phyloP scores from a whole-genome alignment of 805 yeast species.

The Nakazawaea sp. region DNA sequence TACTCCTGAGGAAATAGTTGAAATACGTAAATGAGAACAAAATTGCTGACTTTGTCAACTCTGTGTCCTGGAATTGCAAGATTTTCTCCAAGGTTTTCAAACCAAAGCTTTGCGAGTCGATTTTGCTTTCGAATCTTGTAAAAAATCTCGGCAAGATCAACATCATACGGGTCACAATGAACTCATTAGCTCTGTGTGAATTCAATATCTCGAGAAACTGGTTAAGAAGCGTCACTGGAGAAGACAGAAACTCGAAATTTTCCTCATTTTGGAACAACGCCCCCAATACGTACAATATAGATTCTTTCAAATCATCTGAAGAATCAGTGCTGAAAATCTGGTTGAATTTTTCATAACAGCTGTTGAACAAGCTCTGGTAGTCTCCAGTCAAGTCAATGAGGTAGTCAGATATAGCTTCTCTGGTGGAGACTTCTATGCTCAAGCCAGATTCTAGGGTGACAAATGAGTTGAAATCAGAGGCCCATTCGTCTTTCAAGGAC shows the following conservation, averaged over 20 bases:
- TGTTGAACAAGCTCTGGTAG: slow-evolving; percentile 24
- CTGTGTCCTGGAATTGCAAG: slow-evolving; percentile 15
- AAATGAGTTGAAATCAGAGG: slow-evolving; percentile 57
- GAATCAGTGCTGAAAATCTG: slow-evolving; percentile 5
- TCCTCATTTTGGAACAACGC: slow-evolving; percentile 34
- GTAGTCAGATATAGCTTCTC: slow-evolving; percentile 58
- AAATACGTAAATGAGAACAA: slow-evolving; percentile 50
- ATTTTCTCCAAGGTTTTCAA: slow-evolving; percentile 19
- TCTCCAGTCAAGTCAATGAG: slow-evolving; percentile 38
- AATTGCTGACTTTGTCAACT: slow-evolving; percentile 23
- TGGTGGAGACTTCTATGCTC: slow-evolving; percentile 41
- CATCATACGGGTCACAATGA: slow-evolving; percentile 42
- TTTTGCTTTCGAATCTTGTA: slow-evolving; percentile 36
- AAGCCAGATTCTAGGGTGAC: slow-evolving; percentile 74
- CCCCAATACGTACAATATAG: slow-evolving; percentile 32
- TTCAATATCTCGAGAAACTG: slow-evolving; percentile 13
- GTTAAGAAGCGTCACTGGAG: slow-evolving; percentile 18
- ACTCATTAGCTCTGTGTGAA: slow-evolving; percentile 18
- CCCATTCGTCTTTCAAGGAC: slow-evolving; percentile 40
- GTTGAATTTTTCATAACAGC: slow-evolving; percentile 14
- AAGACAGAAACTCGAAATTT: slow-evolving; percentile 15
- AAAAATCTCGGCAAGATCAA: slow-evolving; percentile 50
- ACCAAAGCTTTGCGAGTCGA: slow-evolving; percentile 17
- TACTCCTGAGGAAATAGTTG: slow-evolving; percentile 18
- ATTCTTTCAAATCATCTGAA: slow-evolving; percentile 24